Base-by-base conservation (phyloP, 208 protist species). In the Acanthamoeba polyphaga region DNA sequence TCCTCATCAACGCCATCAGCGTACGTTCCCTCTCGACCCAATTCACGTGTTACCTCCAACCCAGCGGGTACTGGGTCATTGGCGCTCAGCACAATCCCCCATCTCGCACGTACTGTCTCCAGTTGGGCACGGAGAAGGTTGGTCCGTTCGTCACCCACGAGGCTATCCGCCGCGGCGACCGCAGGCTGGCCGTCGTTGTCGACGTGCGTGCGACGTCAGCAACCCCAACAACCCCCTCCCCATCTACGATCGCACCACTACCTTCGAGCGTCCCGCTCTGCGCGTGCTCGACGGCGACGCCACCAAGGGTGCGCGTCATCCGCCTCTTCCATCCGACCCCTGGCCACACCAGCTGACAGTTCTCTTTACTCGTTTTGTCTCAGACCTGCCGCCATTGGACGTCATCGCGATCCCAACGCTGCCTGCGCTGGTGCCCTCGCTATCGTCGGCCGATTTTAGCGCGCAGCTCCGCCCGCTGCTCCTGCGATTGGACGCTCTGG, bases 1-100 rank as follows among this genome's bases (percentile, higher is more conserved):
- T 98, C 53, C 85, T 98, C 24, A 94, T 98, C 58, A 98, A 98
- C 95, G 97, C 96, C 93, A 98, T 98, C 87, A 97, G 97, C 92
- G 95, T 98, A 32, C 62, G 22, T 55, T 97, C 60, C 97, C 97
- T 74, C 9, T 97, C 49, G 96, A 68, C 34, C 76, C 96, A 43
- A 43, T 51, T 60, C 55, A 12, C 19, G 55, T 22, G 55, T 60
- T 9, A 24, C 2, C 46, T 96, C 29, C 22, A 74, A 3, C 24
- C 7, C n/a, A 78, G n/a, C 17, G 43, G 78, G 15, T 32, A 82
- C 7, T 15, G 32, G 6, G 46, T 49, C 46, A 17, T 24, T 34
- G 80, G 51, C 13, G 62, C 27, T 68, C 24, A 19, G 9, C 24
- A n/a, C 9, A 7, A 19, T 68, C 7, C 38, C 38, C 38, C 38